Evolutionary conservation across 176 grass and related monocot genomes (phyloP).

Genomic region (Eleusine coracana): DNA sequence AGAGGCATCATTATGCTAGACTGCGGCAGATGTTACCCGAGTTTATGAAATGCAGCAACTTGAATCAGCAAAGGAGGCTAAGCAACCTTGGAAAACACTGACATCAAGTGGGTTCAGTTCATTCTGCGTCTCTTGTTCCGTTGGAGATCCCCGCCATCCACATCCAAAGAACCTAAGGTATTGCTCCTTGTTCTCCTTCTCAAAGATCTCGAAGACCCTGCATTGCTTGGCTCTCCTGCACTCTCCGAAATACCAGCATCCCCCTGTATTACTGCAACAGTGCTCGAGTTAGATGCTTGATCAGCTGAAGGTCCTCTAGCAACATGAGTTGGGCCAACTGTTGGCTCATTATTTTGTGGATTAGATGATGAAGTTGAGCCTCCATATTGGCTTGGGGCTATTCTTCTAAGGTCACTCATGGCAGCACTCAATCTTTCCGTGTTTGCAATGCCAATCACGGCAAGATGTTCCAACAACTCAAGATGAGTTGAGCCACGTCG

Average conservation of each 20-base stretch:
- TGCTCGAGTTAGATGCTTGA: conserved; percentile 87
- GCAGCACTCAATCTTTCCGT: conserved; percentile 70
- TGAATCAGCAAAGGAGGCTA: conserved; percentile 28
- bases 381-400: conserved; percentile 62
- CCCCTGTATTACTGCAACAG: conserved; percentile 82
- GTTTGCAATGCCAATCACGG: conserved; percentile 62
- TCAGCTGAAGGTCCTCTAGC: conserved; percentile 65
- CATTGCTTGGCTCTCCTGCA: conserved; percentile 53
- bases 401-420: conserved; percentile 73
- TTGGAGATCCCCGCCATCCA: conserved; percentile 60
- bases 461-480: conserved; percentile 75
- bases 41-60: conserved; percentile 40
- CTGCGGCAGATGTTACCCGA: conserved; percentile 12
- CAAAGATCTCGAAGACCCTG: conserved; percentile 65
- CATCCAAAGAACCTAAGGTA: conserved; percentile 69
- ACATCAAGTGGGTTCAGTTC: conserved; percentile 56
- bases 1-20: conserved; percentile 32
- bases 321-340: conserved; percentile 36
- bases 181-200: conserved; percentile 75
- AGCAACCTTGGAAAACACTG: conserved; percentile 6
- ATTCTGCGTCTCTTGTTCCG: conserved; percentile 77
- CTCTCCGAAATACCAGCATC: conserved; percentile 52
- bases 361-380: conserved; percentile 62
- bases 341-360: conserved; percentile 57
- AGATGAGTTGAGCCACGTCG: conserved; percentile 46